A percentile compares a stretch with the other conserved stretches of the same genome.
phyloP scores from a whole-genome alignment of 2,329 filamentous ascomycete species.

The Curvularia verruculosa region DNA sequence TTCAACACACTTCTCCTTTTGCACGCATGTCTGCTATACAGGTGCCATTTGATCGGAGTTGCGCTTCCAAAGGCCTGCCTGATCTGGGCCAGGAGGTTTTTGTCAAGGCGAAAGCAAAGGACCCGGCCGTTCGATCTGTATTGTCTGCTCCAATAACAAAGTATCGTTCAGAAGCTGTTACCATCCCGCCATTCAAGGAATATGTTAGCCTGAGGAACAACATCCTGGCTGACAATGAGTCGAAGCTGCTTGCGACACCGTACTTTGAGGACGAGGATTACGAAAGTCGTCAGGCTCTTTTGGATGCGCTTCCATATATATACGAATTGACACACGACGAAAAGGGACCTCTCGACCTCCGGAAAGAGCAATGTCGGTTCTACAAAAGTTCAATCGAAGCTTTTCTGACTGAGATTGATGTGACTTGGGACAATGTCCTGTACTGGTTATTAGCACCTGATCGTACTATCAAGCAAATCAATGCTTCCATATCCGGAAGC shows the following conservation, averaged over 20 bases:
- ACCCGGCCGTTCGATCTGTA: slow-evolving; percentile 9
- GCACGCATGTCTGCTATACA: slow-evolving; percentile 27
- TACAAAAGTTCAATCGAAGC: slow-evolving; percentile 44
- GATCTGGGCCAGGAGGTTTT: slow-evolving; percentile 28
- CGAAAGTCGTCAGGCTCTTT: slow-evolving; percentile 24
- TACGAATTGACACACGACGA: slow-evolving; percentile 37
- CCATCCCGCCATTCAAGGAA: slow-evolving; percentile 49
- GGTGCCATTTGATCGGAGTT: slow-evolving; percentile 10
- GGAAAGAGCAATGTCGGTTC: slow-evolving; percentile 45
- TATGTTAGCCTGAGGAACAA: slow-evolving; percentile 52
- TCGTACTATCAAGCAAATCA: slow-evolving; percentile 19
- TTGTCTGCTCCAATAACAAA: slow-evolving; percentile 20
- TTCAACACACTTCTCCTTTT: slow-evolving; percentile 35
- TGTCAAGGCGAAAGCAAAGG: slow-evolving; percentile 18
- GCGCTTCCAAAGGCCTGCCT: not conserved
- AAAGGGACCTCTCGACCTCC: slow-evolving; percentile 38
- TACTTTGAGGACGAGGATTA: slow-evolving; percentile 39
- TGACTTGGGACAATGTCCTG: slow-evolving; percentile 48
- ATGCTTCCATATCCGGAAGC: slow-evolving; percentile 8
- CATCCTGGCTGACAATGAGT: slow-evolving; percentile 51
- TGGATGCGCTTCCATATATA: slow-evolving; percentile 33
- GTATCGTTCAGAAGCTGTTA: slow-evolving; percentile 23
- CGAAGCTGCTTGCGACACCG: slow-evolving; percentile 49
- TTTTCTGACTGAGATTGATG: slow-evolving; percentile 45
- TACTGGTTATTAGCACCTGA: slow-evolving; percentile 48